A percentile compares a stretch with the other conserved stretches of the same genome.
Conservation (phyloP, 2,329 filamentous ascomycete genomes). For the Teratosphaeria nubilosa region DNA sequence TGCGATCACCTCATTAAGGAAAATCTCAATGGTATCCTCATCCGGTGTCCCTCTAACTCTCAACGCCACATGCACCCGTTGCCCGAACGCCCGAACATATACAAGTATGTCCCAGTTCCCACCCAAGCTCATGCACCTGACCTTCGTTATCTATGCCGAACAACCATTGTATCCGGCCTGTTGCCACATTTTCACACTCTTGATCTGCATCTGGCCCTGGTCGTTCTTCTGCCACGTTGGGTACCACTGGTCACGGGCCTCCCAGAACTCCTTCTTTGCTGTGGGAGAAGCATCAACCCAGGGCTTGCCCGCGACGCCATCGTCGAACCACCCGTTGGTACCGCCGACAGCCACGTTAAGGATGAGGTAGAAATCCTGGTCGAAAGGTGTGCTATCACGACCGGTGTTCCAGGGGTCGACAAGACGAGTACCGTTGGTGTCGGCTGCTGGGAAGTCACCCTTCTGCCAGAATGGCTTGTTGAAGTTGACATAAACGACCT, state of each 20-base stretch:
- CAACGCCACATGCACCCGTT: not conserved
- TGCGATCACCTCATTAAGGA: not conserved
- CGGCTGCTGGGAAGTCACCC: conserved; percentile 26
- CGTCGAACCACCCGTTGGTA: conserved; percentile 63
- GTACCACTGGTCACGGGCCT: conserved; percentile 30
- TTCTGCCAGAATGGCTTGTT: conserved; percentile 30
- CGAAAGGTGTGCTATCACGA: conserved; percentile 29
- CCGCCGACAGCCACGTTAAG: conserved; percentile 31
- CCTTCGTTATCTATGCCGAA: conserved; percentile 3
- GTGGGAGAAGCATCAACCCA: conserved; percentile 62
- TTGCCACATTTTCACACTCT: conserved; percentile 38
- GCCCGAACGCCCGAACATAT: not conserved
- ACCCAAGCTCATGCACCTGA: not conserved
- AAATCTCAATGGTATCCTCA: not conserved
- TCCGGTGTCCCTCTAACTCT: not conserved
- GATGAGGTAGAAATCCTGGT: conserved; percentile 33
- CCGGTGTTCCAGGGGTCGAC: conserved; percentile 30
- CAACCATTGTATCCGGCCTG: conserved; percentile 40
- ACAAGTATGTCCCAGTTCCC: not conserved
- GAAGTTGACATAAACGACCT: conserved; percentile 63
- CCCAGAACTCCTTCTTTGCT: conserved; percentile 69
- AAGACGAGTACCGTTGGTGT: conserved; percentile 27
- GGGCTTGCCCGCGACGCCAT: conserved; percentile 61
- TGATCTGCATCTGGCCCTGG: conserved; percentile 32
- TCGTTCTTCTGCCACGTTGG: conserved; percentile 29